phyloP scores from a whole-genome alignment of 768 basidiomycete genomes.

The Mycena pura region DNA sequence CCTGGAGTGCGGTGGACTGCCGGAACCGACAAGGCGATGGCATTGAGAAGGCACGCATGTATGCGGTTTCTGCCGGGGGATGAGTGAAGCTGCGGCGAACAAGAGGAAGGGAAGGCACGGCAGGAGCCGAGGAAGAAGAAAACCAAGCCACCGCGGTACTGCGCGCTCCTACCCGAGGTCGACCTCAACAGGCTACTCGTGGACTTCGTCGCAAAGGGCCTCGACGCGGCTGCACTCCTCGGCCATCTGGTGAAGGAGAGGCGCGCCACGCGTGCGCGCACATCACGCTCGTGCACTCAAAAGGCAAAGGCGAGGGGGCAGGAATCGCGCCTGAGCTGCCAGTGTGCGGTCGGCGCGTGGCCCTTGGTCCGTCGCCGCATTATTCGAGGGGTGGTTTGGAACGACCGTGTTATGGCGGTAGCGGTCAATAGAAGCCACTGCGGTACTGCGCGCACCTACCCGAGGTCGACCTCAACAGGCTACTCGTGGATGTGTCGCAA shows the following conservation, averaged over 20 bases:
- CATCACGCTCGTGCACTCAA: conserved; percentile 84
- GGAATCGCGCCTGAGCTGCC: conserved; percentile 33
- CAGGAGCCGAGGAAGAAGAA: conserved; percentile 45
- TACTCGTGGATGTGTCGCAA: conserved; percentile 54
- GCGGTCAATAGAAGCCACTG: no score
- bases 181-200: conserved; percentile 60
- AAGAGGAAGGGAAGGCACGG: conserved; percentile 43
- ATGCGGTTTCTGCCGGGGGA: conserved; percentile 37
- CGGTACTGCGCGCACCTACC: no score
- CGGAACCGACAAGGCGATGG: conserved; percentile 77
- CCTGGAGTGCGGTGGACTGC: no score
- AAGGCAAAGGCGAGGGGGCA: conserved; percentile 44
- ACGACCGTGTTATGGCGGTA: conserved; percentile 81
- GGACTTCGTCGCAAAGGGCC: conserved; percentile 51
- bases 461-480: no score
- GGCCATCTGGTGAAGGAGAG: conserved; percentile 46
- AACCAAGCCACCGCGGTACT: conserved; percentile 66
- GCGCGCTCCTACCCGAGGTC: conserved; percentile 77
- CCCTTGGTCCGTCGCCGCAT: conserved; percentile 48
- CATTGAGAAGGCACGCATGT: conserved; percentile 50
- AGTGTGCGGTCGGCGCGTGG: conserved; percentile 59
- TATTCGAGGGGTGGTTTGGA: conserved; percentile 73
- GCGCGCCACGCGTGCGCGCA: conserved; percentile 74
- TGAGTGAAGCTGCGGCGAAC: conserved; percentile 47
- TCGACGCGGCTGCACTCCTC: conserved; percentile 57